Percentiles rank a stretch among this genome's conserved stretches.
phyloP scores from a whole-genome alignment of 164 flowering plant species.

The Hamamelis virginiana region DNA sequence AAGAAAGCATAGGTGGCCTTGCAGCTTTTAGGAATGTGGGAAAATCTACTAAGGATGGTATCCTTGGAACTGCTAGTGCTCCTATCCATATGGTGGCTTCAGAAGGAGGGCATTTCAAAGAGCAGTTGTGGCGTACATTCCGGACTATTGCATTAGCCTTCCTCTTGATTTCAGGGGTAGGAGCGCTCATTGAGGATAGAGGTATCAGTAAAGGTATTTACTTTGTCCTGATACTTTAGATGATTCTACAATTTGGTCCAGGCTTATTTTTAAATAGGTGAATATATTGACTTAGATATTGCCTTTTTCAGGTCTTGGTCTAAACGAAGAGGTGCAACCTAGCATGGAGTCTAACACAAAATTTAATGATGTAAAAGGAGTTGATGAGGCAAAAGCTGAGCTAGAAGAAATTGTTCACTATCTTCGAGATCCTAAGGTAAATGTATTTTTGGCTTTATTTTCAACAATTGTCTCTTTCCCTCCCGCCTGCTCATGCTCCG shows the following conservation, averaged over 20 bases:
- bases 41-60: conserved; percentile 63
- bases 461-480: neutral
- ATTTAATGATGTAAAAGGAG: conserved; percentile 95
- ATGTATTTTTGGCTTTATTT: neutral
- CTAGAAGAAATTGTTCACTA: conserved; percentile 98
- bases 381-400: conserved; percentile 98
- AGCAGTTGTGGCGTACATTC: conserved; percentile 86
- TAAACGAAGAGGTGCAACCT: conserved; percentile 94
- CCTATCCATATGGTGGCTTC: conserved; percentile 88
- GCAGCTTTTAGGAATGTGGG: conserved; percentile 71
- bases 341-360: conserved; percentile 89
- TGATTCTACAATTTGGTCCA: neutral
- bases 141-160: conserved; percentile 77
- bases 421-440: conserved; percentile 86
- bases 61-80: conserved; percentile 79
- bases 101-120: conserved; percentile 78
- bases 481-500: neutral
- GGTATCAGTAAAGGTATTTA: conserved; percentile 84
- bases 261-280: neutral
- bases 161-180: conserved; percentile 77
- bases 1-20: conserved; percentile 55
- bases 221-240: neutral
- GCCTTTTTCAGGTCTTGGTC: conserved; percentile 62
- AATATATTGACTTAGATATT: neutral
- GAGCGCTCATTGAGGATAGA: conserved; percentile 86